Evolutionary conservation across 2,329 filamentous ascomycete species (phyloP), one percentile per base, ranked within the genome.

Genomic region (Alternaria viburni): DNA sequence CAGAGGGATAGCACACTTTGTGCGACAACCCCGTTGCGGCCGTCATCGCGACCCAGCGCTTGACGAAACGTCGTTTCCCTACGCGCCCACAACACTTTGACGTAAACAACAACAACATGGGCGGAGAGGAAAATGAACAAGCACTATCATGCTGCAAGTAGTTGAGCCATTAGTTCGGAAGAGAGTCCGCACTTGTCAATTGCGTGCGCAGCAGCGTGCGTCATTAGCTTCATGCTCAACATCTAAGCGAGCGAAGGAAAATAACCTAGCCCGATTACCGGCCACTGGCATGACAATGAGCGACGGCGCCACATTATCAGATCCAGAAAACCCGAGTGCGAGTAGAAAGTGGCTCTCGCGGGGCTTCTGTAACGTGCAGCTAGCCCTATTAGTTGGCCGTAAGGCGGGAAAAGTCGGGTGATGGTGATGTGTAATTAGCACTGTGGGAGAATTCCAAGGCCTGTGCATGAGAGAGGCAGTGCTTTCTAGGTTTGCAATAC

Each of bases 121-220:
- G 19, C 30, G 10, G 49, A 52, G 49, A 52, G 23, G 30, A 47
- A 43, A 41, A 13, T 45, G 47, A 30, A 28, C 4, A 52, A 25
- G 50, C 44, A 56, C 25, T 47, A 52, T 56, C 47, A 30, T 49
- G 50, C 54, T 57, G 54, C 55, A 65, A 36, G 57, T 58, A 46
- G 62, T 68, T 65, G 63, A 62, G 61, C 63, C 65, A 66, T 62
- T 65, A 65, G 59, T 57, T 70, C 67, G 65, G 70, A 72, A 73
- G 58, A 69, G 59, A 63, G 61, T 70, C 69, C 69, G 69, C 69
- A 61, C 62, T 65, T 58, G 59, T 64, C 64, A 64, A 61, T 64
- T 52, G 68, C 59, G 64, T 65, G 64, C 69, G 70, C 71, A 74
- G 71, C 66, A 68, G 66, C 69, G 70, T 71, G 71, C 71, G 64